Base-by-base conservation (phyloP, 352 stramenopile species). In the Phytopythium boreale region DNA sequence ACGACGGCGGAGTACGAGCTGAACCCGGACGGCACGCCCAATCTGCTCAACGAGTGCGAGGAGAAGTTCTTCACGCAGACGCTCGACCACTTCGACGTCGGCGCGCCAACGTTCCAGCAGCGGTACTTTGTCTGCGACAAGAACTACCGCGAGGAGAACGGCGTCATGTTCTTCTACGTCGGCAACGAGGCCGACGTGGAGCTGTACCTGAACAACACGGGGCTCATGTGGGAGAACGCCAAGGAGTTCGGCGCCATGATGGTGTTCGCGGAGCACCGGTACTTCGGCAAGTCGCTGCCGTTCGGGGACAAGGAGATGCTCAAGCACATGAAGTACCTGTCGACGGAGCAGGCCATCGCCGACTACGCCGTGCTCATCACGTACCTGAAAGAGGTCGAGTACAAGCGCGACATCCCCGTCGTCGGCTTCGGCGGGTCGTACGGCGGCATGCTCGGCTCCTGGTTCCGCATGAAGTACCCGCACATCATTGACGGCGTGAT, bases 221-320 rank as follows among this genome's bases (percentile, higher is more conserved):
- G 94, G 34, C 80, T 98, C 52, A 98, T 99, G 91, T 98, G 93
- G 92, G 93, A 98, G 69, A 95, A 97, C 63, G 96, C 96, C 19
- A 74, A 77, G 14, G 77, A 93, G 58, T 97, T 98, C 62, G 75
- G 81, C 27, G 94, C 96, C 19, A 82, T 93, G 62, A 70, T 99
- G n/a, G 93, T 99, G 24, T 99, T 98, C 71, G 95, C 92, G 0
- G 97, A 99, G 76, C 97, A 99, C 73, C 89, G 97, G 0, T 99
- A 98, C 82, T 98, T 98, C 77, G 97, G 96, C 62, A 86, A 97
- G 70, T 96, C 87, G 56, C 68, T 97, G 27, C 93, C 92, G 0
- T 92, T 92, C 24, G 73, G 68, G 4, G 31, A 36, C 24, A 81
- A 82, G 57, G 76, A 89, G 1, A 87, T 95, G 37, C 80, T 57